These are phyloP conservation scores for Nakazawaea pomicola DNA, from an alignment of 805 yeast species.

Conservation along the genomic window DNA sequence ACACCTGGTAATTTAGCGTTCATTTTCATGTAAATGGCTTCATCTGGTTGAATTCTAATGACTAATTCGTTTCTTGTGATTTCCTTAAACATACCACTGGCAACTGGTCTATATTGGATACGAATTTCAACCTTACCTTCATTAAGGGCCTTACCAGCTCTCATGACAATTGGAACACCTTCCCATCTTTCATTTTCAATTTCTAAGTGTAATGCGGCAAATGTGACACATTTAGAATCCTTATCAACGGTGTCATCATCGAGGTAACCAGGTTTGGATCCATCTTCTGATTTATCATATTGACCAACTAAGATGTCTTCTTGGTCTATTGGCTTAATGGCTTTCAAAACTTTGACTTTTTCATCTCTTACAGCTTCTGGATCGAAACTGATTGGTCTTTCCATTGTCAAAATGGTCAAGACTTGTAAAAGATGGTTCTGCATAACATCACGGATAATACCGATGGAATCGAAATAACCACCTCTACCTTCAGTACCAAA, in stretches of 20 bases:
- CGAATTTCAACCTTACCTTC: conserved; percentile 94
- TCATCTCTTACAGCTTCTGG: conserved; percentile 95
- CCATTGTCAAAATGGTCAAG: conserved; percentile 88
- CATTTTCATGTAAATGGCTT: conserved; percentile 88
- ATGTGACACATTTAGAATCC: conserved; percentile 85
- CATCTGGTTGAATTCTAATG: conserved; percentile 90
- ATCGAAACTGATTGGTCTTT: conserved; percentile 85
- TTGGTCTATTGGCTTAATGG: conserved; percentile 62
- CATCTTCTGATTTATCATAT: conserved; percentile 79
- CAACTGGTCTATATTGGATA: conserved; percentile 84
- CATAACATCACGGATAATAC: conserved; percentile 96
- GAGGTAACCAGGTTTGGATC: conserved; percentile 81
- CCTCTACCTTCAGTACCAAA: conserved; percentile 99
- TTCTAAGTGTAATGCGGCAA: conserved; percentile 75
- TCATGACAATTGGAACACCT: conserved; percentile 91
- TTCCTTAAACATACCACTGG: conserved; percentile 73
- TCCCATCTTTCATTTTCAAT: conserved; percentile 96
- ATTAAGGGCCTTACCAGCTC: conserved; percentile 98
- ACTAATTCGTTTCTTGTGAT: conserved; percentile 92
- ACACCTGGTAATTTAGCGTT: conserved; percentile 94
- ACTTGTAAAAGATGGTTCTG: conserved; percentile 96
- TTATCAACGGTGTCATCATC: conserved; percentile 88
- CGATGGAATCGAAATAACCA: conserved; percentile 93
- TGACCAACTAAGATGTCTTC: conserved; percentile 81
- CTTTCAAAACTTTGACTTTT: conserved; percentile 87